Conservation (phyloP, 345 rosid species). For the Clausena lansium region DNA sequence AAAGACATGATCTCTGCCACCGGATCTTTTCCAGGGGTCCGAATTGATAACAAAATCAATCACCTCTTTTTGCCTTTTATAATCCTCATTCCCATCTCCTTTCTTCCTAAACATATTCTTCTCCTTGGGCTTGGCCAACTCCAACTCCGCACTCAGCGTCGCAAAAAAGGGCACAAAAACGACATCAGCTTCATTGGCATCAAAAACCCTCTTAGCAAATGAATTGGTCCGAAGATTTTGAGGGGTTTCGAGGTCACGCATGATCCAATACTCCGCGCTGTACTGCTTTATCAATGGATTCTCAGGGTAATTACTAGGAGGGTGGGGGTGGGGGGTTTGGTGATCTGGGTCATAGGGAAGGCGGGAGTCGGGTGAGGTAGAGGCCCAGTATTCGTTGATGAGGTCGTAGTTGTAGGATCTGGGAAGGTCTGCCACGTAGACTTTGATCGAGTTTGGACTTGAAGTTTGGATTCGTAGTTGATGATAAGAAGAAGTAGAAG, state of each 20-base stretch:
- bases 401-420: constrained; percentile 85
- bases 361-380: constrained; percentile 59
- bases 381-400: constrained; percentile 68
- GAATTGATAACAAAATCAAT: constrained; percentile 59
- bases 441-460: constrained; percentile 45
- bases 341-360: constrained; percentile 75
- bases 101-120: constrained; percentile 67
- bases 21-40: constrained; percentile 72
- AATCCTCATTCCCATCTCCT: constrained; percentile 67
- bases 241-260: constrained; percentile 83
- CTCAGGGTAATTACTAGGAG: constrained; percentile 51
- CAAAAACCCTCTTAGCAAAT: constrained; percentile 61
- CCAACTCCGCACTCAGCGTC: constrained; percentile 85
- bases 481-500: neutral
- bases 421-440: constrained; percentile 77
- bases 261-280: constrained; percentile 96
- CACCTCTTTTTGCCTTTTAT: constrained; percentile 67
- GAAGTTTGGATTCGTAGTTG: constrained; percentile 5
- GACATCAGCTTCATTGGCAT: constrained; percentile 63
- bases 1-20: constrained; percentile 91
- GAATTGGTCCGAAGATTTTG: constrained; percentile 40
- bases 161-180: constrained; percentile 90
- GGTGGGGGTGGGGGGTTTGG: constrained; percentile 36
- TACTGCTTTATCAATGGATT: constrained; percentile 91
- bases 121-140: constrained; percentile 70